Conservation (phyloP, 306 rosid genomes). For the Trifolium fragiferum region DNA sequence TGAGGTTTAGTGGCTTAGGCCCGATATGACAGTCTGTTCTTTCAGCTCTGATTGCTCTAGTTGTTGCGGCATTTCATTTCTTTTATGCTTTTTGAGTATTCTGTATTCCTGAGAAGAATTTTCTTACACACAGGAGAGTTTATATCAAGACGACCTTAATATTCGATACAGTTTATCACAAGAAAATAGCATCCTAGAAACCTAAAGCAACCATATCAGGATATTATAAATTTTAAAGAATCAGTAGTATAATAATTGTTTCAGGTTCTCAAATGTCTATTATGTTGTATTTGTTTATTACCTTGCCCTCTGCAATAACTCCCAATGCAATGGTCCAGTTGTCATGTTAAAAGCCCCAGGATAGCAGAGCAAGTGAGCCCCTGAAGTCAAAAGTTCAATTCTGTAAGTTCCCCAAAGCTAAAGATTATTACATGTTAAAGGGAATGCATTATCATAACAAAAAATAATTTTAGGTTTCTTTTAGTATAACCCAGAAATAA, state of each 20-base stretch:
- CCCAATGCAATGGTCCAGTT: slow-evolving; percentile 99
- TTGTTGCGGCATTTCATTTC: not conserved
- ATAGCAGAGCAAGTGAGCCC: slow-evolving; percentile 97
- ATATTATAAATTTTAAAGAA: slow-evolving; percentile 12
- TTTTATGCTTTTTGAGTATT: not conserved
- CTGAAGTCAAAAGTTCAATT: slow-evolving; percentile 55
- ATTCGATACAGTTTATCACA: not conserved
- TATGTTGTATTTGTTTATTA: slow-evolving; percentile 35
- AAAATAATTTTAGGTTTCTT: slow-evolving; percentile 29
- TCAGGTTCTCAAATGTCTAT: slow-evolving; percentile 23
- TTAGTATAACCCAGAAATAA: slow-evolving; percentile 22
- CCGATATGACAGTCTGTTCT: not conserved
- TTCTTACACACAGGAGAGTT: not conserved
- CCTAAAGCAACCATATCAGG: slow-evolving; percentile 3
- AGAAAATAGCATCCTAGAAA: slow-evolving; percentile 10
- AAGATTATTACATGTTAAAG: slow-evolving; percentile 9
- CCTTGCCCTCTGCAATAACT: slow-evolving; percentile 92
- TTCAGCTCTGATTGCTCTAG: not conserved
- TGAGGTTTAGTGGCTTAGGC: not conserved
- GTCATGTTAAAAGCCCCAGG: slow-evolving; percentile 99
- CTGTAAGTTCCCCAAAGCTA: slow-evolving; percentile 39
- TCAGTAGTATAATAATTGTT: not conserved
- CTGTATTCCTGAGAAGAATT: slow-evolving; percentile 1
- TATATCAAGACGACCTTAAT: not conserved
- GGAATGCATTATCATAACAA: slow-evolving; percentile 15